Percentiles rank a stretch among this genome's conserved stretches.
Conservation (phyloP, 768 basidiomycete genomes). For the Hericium alpestre region DNA sequence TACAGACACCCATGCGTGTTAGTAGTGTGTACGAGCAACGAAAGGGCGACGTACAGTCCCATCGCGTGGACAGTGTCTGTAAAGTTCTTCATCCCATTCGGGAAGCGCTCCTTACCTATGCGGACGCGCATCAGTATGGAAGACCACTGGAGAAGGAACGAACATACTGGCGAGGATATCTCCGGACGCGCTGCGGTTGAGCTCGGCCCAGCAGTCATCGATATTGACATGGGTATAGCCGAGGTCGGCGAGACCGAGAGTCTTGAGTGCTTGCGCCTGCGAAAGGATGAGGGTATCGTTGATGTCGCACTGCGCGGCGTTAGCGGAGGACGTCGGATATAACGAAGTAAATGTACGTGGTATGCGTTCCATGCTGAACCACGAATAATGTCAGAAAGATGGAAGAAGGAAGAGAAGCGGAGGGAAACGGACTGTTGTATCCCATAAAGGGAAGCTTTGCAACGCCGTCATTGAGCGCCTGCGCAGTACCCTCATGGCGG, state of each 20-base stretch:
- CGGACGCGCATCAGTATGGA: neutral
- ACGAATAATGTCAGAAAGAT: slow-evolving; percentile 4
- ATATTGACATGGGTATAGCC: slow-evolving; percentile 53
- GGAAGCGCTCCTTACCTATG: slow-evolving; percentile 40
- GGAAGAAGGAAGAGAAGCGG: neutral
- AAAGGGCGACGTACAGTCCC: slow-evolving; percentile 34
- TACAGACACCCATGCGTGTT: slow-evolving; percentile 14
- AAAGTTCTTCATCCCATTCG: slow-evolving; percentile 46
- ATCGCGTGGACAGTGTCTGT: slow-evolving; percentile 45
- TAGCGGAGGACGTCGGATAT: neutral
- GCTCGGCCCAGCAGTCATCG: slow-evolving; percentile 59
- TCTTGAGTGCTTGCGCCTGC: slow-evolving; percentile 39
- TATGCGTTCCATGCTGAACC: slow-evolving; percentile 58
- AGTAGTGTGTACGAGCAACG: neutral
- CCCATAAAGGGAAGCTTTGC: slow-evolving; percentile 38
- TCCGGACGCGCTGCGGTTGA: slow-evolving; percentile 36
- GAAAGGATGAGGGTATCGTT: slow-evolving; percentile 41
- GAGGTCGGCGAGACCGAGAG: slow-evolving; percentile 40
- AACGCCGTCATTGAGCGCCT: slow-evolving; percentile 17
- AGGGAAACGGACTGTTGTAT: slow-evolving; percentile 43
- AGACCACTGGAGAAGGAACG: neutral
- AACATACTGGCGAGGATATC: slow-evolving; percentile 46
- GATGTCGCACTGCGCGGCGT: slow-evolving; percentile 40
- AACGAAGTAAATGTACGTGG: slow-evolving; percentile 30
- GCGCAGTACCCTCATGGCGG: neutral